These are phyloP conservation scores for Magnusiomyces tetraspermus DNA, from an alignment of 1,139 yeast genomes.

Conservation along the genomic window DNA sequence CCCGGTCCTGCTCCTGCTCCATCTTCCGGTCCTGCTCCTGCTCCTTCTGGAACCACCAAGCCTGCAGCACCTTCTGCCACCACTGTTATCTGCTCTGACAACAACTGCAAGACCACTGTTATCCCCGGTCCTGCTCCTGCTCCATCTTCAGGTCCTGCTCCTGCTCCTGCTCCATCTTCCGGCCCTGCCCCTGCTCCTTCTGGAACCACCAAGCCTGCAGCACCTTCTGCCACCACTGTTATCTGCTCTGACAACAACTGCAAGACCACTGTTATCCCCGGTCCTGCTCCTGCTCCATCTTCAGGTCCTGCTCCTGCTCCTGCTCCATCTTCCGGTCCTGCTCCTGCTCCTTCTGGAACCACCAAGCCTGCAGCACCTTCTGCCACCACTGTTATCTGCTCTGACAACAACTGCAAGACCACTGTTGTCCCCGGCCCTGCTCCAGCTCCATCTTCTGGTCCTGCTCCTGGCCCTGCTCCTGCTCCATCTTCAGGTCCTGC, in stretches of 20 bases:
- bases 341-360: neutral
- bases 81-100: neutral
- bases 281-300: neutral
- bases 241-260: neutral
- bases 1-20: neutral
- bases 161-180: neutral
- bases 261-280: neutral
- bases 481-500: neutral
- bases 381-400: neutral
- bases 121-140: neutral
- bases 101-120: too few relatives aligned
- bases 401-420: neutral
- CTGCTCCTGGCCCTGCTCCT: neutral
- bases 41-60: too few relatives aligned
- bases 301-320: neutral
- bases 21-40: neutral
- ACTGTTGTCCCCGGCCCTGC: neutral
- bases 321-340: neutral
- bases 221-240: neutral
- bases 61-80: neutral
- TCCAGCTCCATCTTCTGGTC: neutral
- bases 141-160: neutral
- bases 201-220: neutral
- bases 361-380: neutral
- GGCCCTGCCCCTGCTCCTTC: neutral